These are phyloP conservation scores for Raffaelea arxii DNA, from an alignment of 2,329 filamentous ascomycete genomes.

Conservation along the genomic window DNA sequence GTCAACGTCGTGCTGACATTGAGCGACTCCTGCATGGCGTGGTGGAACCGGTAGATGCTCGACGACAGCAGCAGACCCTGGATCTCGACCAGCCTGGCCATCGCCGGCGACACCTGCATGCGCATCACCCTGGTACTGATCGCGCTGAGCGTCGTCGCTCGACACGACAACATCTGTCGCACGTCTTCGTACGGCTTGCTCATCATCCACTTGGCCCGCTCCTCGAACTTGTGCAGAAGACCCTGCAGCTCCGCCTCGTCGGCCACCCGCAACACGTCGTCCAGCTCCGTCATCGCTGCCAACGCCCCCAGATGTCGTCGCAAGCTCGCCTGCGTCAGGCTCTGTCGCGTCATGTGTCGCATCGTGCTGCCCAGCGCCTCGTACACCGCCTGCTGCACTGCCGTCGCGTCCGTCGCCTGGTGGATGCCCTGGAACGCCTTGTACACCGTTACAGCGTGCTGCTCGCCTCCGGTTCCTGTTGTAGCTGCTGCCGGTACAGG, in stretches of 20 bases:
- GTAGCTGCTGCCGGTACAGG: slow-evolving; percentile 58
- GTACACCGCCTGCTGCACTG: slow-evolving; percentile 50
- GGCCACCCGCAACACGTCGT: slow-evolving; percentile 59
- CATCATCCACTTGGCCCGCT: slow-evolving; percentile 69
- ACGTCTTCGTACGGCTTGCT: slow-evolving; percentile 53
- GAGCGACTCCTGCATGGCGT: slow-evolving; percentile 75
- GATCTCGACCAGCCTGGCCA: slow-evolving; percentile 63
- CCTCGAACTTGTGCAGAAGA: slow-evolving; percentile 53
- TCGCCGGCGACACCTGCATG: slow-evolving; percentile 49
- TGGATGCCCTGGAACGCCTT: slow-evolving; percentile 72
- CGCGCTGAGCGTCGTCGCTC: slow-evolving; percentile 73
- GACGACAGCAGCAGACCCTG: slow-evolving; percentile 69
- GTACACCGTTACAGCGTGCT: slow-evolving; percentile 63
- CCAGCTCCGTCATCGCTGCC: slow-evolving; percentile 70
- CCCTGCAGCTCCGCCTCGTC: slow-evolving; percentile 50
- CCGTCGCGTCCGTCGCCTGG: slow-evolving; percentile 46
- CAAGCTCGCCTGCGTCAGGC: slow-evolving; percentile 39
- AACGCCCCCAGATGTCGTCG: slow-evolving; percentile 50
- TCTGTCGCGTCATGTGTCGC: slow-evolving; percentile 39
- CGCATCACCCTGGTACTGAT: slow-evolving; percentile 63
- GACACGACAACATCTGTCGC: slow-evolving; percentile 68
- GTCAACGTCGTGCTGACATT: slow-evolving; percentile 78
- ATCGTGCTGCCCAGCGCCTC: slow-evolving; percentile 53
- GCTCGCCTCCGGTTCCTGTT: no score
- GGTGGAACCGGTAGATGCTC: slow-evolving; percentile 66